Percentiles rank a stretch among this genome's conserved stretches.
These are phyloP conservation scores for Gynostemma pentaphyllum DNA, from an alignment of 306 rosid species.

Conservation along the genomic window DNA sequence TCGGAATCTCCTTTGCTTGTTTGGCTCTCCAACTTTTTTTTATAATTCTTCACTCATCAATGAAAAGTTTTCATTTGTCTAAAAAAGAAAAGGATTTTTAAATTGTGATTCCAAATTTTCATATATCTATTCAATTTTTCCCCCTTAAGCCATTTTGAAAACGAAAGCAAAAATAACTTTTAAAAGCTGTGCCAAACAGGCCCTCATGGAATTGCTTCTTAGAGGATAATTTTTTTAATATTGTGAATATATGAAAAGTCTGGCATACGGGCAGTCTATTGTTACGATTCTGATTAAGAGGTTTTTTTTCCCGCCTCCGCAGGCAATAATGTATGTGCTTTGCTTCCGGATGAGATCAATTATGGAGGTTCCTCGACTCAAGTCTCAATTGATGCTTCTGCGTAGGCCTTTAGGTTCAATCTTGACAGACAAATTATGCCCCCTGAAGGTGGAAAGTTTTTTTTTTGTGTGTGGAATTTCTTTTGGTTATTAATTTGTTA, in stretches of 20 bases:
- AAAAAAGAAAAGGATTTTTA: too few species aligned
- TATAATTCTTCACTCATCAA: too few species aligned
- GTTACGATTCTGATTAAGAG: neutral
- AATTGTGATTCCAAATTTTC: too few species aligned
- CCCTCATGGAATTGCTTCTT: neutral
- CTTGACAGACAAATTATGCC: constrained; percentile 48
- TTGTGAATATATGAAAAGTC: neutral
- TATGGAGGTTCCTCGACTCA: constrained; percentile 46
- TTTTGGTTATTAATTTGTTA: neutral
- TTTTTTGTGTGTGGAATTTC: too few species aligned
- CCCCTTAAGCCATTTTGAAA: too few species aligned
- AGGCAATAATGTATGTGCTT: constrained; percentile 74
- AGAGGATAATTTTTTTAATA: neutral
- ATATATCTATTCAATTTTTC: too few species aligned
- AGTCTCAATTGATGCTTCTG: constrained; percentile 25
- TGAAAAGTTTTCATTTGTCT: too few species aligned
- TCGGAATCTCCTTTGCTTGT: too few species aligned
- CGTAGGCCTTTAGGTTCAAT: constrained; percentile 43
- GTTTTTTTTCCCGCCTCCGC: neutral
- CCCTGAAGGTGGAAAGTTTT: constrained; percentile 48
- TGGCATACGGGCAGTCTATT: neutral
- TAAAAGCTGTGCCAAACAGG: too few species aligned
- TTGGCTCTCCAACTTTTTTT: too few species aligned
- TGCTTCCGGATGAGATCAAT: constrained; percentile 76
- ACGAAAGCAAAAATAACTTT: too few species aligned